Evolutionary conservation across 345 rosid genomes (phyloP).

Genomic region (Geranium brycei): DNA sequence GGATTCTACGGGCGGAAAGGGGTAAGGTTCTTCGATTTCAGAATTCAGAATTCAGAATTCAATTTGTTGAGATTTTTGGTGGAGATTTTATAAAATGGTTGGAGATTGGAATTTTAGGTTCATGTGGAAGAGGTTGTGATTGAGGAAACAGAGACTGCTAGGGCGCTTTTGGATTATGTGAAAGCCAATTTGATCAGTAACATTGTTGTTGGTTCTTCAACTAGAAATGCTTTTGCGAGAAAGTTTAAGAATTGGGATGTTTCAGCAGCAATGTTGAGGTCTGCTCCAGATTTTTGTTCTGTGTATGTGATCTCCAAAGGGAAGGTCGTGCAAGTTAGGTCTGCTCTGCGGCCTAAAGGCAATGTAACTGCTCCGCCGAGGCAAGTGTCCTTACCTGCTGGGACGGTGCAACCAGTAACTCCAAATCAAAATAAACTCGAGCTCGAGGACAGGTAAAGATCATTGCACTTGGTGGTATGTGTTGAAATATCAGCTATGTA

Average conservation of each 20-base stretch:
- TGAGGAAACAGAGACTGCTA: constrained; percentile 47
- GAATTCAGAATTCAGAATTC: background rate
- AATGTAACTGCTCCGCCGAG: constrained; percentile 46
- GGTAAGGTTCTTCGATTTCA: constrained; percentile 22
- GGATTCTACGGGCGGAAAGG: constrained; percentile 80
- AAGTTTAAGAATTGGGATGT: constrained; percentile 49
- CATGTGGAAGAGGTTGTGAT: constrained; percentile 43
- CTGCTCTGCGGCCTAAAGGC: constrained; percentile 40
- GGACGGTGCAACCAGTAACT: constrained; percentile 11
- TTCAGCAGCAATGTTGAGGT: constrained; percentile 32
- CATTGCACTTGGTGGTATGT: no score
- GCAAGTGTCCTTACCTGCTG: constrained; percentile 14
- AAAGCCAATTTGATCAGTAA: constrained; percentile 40
- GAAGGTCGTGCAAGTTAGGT: constrained; percentile 33
- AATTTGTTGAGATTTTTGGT: background rate
- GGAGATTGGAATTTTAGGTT: constrained; percentile 23
- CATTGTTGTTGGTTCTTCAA: constrained; percentile 53
- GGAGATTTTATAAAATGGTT: background rate
- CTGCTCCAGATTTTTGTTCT: constrained; percentile 62
- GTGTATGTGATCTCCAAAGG: constrained; percentile 73
- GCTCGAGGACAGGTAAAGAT: background rate
- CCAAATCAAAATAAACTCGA: constrained; percentile 7
- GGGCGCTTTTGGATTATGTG: constrained; percentile 46
- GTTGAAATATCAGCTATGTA: no score
- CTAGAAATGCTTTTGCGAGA: constrained; percentile 49